A percentile compares a stretch with the other conserved stretches of the same genome.
These are phyloP conservation scores for Blastobotrys buckinghamii DNA, from an alignment of 1,139 yeast genomes.

Conservation along the genomic window DNA sequence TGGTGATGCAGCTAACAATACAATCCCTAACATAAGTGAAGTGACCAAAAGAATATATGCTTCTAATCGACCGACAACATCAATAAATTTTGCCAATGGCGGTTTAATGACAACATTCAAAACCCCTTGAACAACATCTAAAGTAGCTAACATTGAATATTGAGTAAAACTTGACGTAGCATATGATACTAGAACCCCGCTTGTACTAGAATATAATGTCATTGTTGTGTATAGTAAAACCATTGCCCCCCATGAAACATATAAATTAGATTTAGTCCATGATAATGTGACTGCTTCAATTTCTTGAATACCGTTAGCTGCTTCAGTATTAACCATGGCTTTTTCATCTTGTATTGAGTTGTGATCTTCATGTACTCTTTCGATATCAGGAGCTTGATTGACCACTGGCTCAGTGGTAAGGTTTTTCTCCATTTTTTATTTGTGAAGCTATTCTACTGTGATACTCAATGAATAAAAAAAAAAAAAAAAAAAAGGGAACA, in stretches of 20 bases:
- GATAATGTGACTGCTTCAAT: conserved; percentile 8
- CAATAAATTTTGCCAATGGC: conserved; percentile 37
- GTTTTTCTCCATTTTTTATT: no score
- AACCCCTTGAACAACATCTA: conserved; percentile 38
- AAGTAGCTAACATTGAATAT: conserved; percentile 38
- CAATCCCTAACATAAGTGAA: conserved; percentile 19
- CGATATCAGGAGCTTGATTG: neutral
- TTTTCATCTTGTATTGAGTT: neutral
- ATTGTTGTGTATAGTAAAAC: conserved; percentile 36
- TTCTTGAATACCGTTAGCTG: conserved; percentile 11
- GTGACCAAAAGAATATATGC: conserved; percentile 26
- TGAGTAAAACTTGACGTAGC: conserved; percentile 38
- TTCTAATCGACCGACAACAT: conserved; percentile 38
- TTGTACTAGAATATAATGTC: conserved; percentile 37
- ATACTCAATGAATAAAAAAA: no score
- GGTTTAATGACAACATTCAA: conserved; percentile 38
- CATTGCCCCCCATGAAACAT: conserved; percentile 29
- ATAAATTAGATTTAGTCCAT: conserved; percentile 23
- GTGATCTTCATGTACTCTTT: neutral
- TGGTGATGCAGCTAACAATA: conserved; percentile 17
- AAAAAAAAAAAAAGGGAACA: no score
- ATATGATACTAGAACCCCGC: conserved; percentile 35
- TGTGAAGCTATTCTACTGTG: no score
- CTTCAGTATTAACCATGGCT: neutral
- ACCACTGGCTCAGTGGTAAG: no score